These are phyloP conservation scores for Exserohilum turcica DNA, from an alignment of 2,329 filamentous ascomycete species.

Conservation along the genomic window DNA sequence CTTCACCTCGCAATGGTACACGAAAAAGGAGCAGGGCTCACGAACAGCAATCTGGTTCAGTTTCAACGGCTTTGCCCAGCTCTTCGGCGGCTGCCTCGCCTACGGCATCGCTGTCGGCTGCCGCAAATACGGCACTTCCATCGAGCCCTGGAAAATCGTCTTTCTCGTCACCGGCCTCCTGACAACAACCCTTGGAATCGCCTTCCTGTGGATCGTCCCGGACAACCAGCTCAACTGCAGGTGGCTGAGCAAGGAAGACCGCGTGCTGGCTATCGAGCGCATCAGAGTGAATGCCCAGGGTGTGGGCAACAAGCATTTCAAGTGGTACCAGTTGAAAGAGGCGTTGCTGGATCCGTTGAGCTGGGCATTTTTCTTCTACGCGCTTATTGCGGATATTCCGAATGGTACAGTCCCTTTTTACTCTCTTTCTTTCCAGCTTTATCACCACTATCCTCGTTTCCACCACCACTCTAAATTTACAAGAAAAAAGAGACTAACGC, in stretches of 20 bases:
- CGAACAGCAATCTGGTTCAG: constrained; percentile 71
- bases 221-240: constrained; percentile 66
- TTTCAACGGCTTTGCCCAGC: constrained; percentile 67
- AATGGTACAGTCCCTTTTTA: constrained; percentile 51
- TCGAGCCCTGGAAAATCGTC: constrained; percentile 69
- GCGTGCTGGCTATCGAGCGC: constrained; percentile 70
- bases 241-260: constrained; percentile 69
- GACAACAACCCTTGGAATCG: constrained; percentile 48
- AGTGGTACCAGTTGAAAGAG: constrained; percentile 67
- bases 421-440: not conserved
- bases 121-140: constrained; percentile 58
- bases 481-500: not conserved
- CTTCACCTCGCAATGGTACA: constrained; percentile 74
- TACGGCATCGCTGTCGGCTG: constrained; percentile 67
- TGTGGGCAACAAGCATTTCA: constrained; percentile 72
- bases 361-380: constrained; percentile 65
- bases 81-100: constrained; percentile 66
- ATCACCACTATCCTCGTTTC: no score
- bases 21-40: constrained; percentile 68
- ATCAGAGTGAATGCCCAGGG: constrained; percentile 77
- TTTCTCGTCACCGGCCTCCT: constrained; percentile 55
- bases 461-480: no score
- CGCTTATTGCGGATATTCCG: constrained; percentile 62
- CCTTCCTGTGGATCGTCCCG: constrained; percentile 57
- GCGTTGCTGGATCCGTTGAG: constrained; percentile 63